These are phyloP conservation scores for Fusarium agapanthi DNA, from an alignment of 2,329 filamentous ascomycete species.

Conservation along the genomic window DNA sequence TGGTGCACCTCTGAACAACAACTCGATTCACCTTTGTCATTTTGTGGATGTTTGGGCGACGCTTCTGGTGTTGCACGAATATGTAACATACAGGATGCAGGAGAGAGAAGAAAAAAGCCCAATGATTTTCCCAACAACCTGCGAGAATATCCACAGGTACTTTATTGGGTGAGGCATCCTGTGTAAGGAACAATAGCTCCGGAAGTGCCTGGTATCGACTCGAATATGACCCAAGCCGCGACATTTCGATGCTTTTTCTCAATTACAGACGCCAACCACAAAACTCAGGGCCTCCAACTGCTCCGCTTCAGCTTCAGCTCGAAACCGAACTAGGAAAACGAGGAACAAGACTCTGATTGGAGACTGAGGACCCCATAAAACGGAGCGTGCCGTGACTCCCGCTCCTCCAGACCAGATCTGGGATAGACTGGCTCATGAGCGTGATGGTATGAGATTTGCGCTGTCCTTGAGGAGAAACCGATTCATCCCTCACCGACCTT, in stretches of 20 bases:
- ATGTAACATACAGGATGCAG: neutral
- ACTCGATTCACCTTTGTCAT: neutral
- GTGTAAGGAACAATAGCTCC: neutral
- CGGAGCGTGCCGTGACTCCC: constrained; percentile 41
- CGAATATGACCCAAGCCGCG: neutral
- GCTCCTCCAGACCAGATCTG: constrained; percentile 26
- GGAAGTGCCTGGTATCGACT: neutral
- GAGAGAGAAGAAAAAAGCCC: neutral
- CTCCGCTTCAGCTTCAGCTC: constrained; percentile 3
- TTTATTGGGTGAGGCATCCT: neutral
- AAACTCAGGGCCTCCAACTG: neutral
- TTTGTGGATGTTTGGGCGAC: neutral
- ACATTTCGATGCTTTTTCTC: neutral
- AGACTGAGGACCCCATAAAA: neutral
- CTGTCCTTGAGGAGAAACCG: neutral
- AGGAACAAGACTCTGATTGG: constrained; percentile 31
- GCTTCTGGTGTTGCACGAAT: neutral
- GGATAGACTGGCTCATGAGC: constrained; percentile 16
- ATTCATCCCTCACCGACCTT: neutral
- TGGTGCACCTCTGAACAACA: neutral
- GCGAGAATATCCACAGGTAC: neutral
- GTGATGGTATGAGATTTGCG: neutral
- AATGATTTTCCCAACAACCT: neutral
- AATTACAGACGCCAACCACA: neutral
- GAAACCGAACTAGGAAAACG: neutral